Base-by-base conservation (phyloP, 805 yeast genomes). In the Pichia eremophila region DNA sequence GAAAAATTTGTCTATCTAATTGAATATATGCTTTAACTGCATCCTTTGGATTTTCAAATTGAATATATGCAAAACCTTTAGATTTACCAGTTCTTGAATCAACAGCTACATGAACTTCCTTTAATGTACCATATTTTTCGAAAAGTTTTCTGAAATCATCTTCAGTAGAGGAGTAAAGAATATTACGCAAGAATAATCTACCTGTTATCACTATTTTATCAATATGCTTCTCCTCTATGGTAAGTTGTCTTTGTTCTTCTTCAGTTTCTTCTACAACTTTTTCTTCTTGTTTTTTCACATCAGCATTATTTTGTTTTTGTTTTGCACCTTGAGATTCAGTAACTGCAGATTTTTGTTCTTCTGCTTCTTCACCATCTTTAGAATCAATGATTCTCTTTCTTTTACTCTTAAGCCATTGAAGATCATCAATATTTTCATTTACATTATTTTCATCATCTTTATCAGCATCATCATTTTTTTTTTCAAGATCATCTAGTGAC, bases 61-160 rank as follows among this genome's bases (percentile, higher is more conserved):
- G 79, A 12, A 89, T 73, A 59, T 90, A 90, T 0, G 93, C 96
- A 64, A 88, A 87, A 0, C 99, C 99, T 65, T 93, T 93, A 1
- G 96, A 83, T 56, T 80, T 77, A 11, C 95, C 95, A 0, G 95
- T 86, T 67, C 93, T 78, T 4, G 95, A 83, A 60, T 91, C 98
- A 36, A 89, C 64, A 1, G 99, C 96, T 57, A 93, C 72, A 64
- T 93, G 99, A 2, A 88, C 95, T 66, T 93, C 98, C 54, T 81
- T 86, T 37, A 89, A 63, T 7, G 68, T 67, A 10, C 99, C 99
- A 61, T 68, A 93, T 4, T 70, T 61, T 6, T 72, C 52, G 58
- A 93, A 90, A 25, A 89, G 68, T 2, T 72, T 67, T 32, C 69
- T 66, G 61, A 90, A 83, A 46, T 93, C 98, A 0, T 76, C 78